Evolutionary conservation across 345 rosid genomes (phyloP).

Genomic region (Nephelium lappaceum): DNA sequence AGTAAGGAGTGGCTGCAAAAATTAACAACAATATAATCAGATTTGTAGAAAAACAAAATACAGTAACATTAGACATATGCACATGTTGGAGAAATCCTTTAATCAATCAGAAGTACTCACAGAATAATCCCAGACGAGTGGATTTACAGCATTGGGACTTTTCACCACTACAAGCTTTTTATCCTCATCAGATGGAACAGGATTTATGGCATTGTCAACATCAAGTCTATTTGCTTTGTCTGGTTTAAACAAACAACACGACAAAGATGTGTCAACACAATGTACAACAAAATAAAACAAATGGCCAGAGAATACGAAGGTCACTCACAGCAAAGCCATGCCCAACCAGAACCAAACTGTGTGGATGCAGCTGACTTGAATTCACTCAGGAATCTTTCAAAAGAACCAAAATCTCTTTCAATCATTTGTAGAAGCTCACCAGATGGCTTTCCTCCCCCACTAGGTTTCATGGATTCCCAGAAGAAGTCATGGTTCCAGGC

Average conservation of each 20-base stretch:
- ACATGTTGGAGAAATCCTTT: neutral
- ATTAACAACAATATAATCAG: conserved; percentile 26
- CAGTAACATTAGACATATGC: neutral
- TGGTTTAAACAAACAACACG: conserved; percentile 27
- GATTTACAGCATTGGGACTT: conserved; percentile 93
- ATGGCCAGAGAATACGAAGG: conserved; percentile 1
- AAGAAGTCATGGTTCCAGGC: conserved; percentile 96
- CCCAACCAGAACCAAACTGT: conserved; percentile 97
- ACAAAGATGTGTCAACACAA: conserved; percentile 1
- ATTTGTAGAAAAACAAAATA: conserved; percentile 15
- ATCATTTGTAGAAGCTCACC: conserved; percentile 73
- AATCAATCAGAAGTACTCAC: conserved; percentile 46
- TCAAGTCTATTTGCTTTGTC: conserved; percentile 81
- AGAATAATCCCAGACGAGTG: conserved; percentile 86
- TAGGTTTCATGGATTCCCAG: conserved; percentile 94
- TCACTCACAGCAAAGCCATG: conserved; percentile 89
- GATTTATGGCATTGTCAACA: conserved; percentile 70
- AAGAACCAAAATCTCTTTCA: conserved; percentile 89
- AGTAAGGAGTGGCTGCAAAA: conserved; percentile 85
- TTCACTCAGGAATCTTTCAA: conserved; percentile 49
- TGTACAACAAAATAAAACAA: conserved; percentile 11
- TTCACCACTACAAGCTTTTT: conserved; percentile 78
- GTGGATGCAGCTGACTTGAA: conserved; percentile 76
- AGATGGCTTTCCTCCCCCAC: conserved; percentile 88
- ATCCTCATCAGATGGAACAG: conserved; percentile 69